Evolutionary conservation across 108 stramenopile species (phyloP).

Genomic region (Fragilariopsis cylindrus): DNA sequence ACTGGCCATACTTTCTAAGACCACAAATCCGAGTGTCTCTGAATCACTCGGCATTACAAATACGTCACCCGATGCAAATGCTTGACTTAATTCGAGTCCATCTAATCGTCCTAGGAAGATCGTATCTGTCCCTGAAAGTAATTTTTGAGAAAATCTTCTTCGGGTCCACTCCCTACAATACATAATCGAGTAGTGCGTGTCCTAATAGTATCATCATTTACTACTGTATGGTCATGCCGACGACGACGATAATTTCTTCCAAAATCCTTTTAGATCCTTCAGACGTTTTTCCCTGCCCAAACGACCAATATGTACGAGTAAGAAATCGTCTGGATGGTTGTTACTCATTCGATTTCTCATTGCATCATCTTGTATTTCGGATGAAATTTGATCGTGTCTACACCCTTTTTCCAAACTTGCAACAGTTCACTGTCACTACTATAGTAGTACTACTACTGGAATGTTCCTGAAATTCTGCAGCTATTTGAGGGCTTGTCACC

Average conservation of each 20-base stretch:
- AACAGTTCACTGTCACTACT: constrained; percentile 19
- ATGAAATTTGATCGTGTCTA: constrained; percentile 83
- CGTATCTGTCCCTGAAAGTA: constrained; percentile 56
- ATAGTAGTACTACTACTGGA: constrained; percentile 22
- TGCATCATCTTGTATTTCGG: constrained; percentile 54
- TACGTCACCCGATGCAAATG: constrained; percentile 80
- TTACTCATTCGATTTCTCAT: constrained; percentile 73
- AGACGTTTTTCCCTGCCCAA: constrained; percentile 87
- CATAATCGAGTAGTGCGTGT: constrained; percentile 54
- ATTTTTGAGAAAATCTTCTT: constrained; percentile 33
- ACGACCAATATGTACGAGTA: constrained; percentile 91
- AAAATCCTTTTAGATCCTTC: constrained; percentile 71
- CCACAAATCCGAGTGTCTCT: constrained; percentile 90
- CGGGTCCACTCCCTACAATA: constrained; percentile 66
- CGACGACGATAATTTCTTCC: constrained; percentile 51
- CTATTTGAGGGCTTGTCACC: constrained; percentile 78
- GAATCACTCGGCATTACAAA: constrained; percentile 77
- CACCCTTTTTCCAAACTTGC: constrained; percentile 90
- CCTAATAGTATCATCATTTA: constrained; percentile 68
- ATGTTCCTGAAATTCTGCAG: constrained; percentile 48
- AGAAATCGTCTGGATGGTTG: constrained; percentile 74
- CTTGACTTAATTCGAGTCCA: constrained; percentile 50
- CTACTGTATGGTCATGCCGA: constrained; percentile 80
- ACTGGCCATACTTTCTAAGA: constrained; percentile 89
- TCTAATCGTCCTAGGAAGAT: constrained; percentile 51